Base-by-base conservation (phyloP, 1,139 yeast species). In the Petasospora fabianii region DNA sequence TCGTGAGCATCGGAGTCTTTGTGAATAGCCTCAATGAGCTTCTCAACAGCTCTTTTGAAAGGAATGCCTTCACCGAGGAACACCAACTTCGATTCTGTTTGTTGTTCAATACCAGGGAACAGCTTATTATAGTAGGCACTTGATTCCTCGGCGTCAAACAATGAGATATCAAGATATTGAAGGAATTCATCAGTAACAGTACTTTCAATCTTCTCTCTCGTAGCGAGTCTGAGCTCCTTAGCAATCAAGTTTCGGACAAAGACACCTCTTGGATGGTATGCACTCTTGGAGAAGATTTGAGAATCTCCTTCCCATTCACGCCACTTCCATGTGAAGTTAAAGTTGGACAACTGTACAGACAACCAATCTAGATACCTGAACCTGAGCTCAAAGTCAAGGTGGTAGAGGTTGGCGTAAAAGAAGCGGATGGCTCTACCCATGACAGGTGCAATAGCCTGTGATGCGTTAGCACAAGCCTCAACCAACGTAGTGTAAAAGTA, bases 241-340 rank as follows among this genome's bases (percentile, higher is more conserved):
- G 81, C 76, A 47, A 92, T 82, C 49, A 90, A 71, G 62, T 88
- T 88, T 51, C 73, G 76, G 46, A 92, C 80, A 49, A 92, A 84
- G 36, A 74, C 77, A 48, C 76, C 72, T 51, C 78, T 80, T 13
- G 97, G 97, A 58, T 86, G 92, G 53, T 74, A 75, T 19, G 53
- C 48, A 27, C 62, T 55, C 27, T 61, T 59, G 38, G 70, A 44
- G 6, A 66, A 56, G 35, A 59, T 59, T 22, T 61, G 57, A 0
- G 82, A 71, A 53, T 80, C 84, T 2, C 61, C 62, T 32, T 75
- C 78, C 98, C 98, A 94, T 61, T 90, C 98, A 49, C 78, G 81
- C 99, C 99, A 92, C 58, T 88, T 88, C 99, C 99, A 94, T 32
- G 92, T 85, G 62, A 87, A 94, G 46, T 85, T 90, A 62, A 92